A percentile compares a stretch with the other conserved stretches of the same genome.
phyloP scores from a whole-genome alignment of 495 filamentous ascomycete species.

The Cladorrhinum samala region DNA sequence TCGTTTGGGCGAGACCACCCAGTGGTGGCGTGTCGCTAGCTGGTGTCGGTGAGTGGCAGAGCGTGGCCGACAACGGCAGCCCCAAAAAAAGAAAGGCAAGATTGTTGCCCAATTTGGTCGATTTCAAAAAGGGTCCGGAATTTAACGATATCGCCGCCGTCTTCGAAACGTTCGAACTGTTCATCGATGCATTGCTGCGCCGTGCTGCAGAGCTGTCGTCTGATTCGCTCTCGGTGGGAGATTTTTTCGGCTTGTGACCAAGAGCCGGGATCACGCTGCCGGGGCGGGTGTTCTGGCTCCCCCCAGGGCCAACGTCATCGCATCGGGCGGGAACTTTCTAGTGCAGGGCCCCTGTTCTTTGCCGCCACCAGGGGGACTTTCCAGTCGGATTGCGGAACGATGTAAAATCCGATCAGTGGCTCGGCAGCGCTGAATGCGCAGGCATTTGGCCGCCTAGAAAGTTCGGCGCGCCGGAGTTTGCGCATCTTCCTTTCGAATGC shows the following conservation, averaged over 20 bases:
- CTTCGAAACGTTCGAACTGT: too few species aligned
- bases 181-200: too few species aligned
- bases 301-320: neutral
- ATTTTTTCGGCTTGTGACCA: too few species aligned
- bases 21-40: neutral
- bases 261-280: too few species aligned
- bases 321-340: too few species aligned
- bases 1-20: too few species aligned
- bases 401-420: slow-evolving; percentile 20
- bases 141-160: neutral
- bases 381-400: slow-evolving; percentile 20
- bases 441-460: neutral
- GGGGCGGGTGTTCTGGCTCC: too few species aligned
- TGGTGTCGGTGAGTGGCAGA: neutral
- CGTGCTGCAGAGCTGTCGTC: too few species aligned
- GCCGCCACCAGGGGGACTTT: neutral
- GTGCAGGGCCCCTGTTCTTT: too few species aligned
- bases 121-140: neutral
- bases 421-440: neutral
- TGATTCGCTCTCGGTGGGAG: too few species aligned
- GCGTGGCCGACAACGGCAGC: too few species aligned
- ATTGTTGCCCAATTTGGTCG: neutral
- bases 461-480: too few species aligned
- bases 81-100: neutral
- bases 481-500: neutral